These are phyloP conservation scores for Sporothrix globosa DNA, from an alignment of 2,329 filamentous ascomycete genomes.

Conservation along the genomic window DNA sequence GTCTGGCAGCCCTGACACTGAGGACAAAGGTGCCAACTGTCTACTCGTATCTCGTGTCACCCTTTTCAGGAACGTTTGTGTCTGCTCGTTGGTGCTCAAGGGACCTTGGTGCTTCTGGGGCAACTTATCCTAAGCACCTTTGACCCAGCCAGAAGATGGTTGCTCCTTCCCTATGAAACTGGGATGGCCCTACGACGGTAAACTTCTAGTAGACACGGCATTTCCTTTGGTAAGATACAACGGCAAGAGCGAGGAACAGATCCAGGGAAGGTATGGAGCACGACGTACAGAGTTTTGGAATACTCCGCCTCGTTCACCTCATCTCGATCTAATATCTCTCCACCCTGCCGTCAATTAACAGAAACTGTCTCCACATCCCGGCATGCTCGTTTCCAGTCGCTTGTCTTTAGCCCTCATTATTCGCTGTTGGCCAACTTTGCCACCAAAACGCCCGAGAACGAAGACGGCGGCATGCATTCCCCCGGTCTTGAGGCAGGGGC, in stretches of 20 bases:
- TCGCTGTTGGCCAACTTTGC: not conserved
- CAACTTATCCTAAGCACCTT: not conserved
- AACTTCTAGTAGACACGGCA: not conserved
- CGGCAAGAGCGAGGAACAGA: not conserved
- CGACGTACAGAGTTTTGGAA: not conserved
- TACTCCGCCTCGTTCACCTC: constrained; percentile 2
- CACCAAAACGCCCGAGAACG: constrained; percentile 17
- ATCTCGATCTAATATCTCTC: constrained; percentile 8
- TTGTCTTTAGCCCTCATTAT: not conserved
- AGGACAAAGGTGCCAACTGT: not conserved
- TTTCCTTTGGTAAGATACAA: not conserved
- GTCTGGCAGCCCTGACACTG: no score
- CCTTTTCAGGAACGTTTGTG: not conserved
- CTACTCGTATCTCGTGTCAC: constrained; percentile 16
- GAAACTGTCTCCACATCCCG: constrained; percentile 3
- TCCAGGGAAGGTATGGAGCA: not conserved
- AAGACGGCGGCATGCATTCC: not conserved
- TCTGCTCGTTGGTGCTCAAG: not conserved
- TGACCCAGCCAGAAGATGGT: not conserved
- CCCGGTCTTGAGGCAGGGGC: constrained; percentile 20
- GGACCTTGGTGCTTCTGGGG: not conserved
- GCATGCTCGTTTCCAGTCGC: not conserved
- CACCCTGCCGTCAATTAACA: constrained; percentile 21
- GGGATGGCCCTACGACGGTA: not conserved
- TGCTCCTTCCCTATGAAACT: constrained; percentile 14